phyloP scores from a whole-genome alignment of 2,329 filamentous ascomycete genomes.

The Talaromyces sp. region DNA sequence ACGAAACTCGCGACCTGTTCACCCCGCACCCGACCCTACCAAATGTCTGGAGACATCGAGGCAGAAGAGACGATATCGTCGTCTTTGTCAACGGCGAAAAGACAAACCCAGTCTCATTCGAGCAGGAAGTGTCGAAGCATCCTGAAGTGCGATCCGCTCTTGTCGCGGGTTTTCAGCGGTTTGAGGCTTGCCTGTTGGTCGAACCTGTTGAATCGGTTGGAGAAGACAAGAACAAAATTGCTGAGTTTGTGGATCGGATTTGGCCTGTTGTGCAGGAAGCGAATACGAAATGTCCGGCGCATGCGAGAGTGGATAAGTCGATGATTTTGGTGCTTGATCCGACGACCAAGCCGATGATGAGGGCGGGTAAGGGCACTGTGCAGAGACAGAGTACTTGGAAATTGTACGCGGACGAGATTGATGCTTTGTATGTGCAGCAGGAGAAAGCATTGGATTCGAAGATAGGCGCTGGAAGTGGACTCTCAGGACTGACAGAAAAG shows the following conservation, averaged over 20 bases:
- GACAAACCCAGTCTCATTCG: slow-evolving; percentile 6
- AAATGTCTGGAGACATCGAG: slow-evolving; percentile 8
- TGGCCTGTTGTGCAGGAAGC: slow-evolving; percentile 25
- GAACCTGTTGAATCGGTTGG: neutral
- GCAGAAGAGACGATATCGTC: slow-evolving; percentile 13
- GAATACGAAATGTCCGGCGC: slow-evolving; percentile 25
- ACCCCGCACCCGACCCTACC: slow-evolving; percentile 5
- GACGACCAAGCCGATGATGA: slow-evolving; percentile 27
- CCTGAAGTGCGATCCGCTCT: neutral
- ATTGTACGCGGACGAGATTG: slow-evolving; percentile 29
- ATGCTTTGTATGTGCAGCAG: slow-evolving; percentile 23
- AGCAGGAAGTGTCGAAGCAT: slow-evolving; percentile 1
- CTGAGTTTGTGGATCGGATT: neutral
- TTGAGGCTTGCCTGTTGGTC: slow-evolving; percentile 2
- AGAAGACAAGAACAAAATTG: neutral
- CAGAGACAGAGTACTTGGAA: slow-evolving; percentile 26
- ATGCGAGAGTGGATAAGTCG: slow-evolving; percentile 25
- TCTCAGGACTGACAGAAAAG: neutral
- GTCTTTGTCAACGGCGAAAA: slow-evolving; percentile 11
- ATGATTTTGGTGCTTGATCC: slow-evolving; percentile 28
- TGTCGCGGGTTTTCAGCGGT: slow-evolving; percentile 2
- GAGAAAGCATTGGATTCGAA: slow-evolving; percentile 14
- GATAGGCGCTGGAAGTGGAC: neutral
- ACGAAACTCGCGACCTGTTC: neutral
- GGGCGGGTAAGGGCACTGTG: slow-evolving; percentile 35